Conservation (phyloP, 1,284 basidiomycete genomes). For the Marasmius oreades region DNA sequence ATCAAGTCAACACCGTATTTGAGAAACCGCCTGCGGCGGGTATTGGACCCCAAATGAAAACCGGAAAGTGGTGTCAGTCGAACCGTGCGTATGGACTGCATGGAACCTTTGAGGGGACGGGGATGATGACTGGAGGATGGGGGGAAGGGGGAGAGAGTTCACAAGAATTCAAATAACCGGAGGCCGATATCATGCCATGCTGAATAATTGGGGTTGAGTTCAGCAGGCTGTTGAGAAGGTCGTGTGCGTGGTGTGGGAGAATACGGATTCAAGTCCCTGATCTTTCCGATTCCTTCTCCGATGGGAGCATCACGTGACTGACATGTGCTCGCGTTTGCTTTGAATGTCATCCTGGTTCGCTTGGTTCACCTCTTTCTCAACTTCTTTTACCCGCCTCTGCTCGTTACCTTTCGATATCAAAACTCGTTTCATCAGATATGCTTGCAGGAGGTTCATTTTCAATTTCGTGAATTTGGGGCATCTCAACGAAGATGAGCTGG, state of each 20-base stretch:
- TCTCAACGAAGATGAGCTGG: background rate
- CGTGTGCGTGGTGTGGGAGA: too few species aligned
- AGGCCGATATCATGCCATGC: too few species aligned
- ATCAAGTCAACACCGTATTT: background rate
- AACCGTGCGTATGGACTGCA: background rate
- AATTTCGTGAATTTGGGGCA: background rate
- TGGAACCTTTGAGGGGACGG: background rate
- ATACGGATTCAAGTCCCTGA: too few species aligned
- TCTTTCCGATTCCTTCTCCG: background rate
- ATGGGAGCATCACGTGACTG: too few species aligned
- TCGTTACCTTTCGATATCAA: background rate
- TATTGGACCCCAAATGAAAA: background rate
- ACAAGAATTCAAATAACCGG: too few species aligned
- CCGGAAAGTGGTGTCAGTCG: background rate
- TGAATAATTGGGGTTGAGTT: too few species aligned
- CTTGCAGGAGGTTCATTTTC: background rate
- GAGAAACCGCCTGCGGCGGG: background rate
- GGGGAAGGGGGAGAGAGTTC: background rate
- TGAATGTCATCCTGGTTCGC: background rate
- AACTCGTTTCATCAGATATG: background rate
- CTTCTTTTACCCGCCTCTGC: background rate
- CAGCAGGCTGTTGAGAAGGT: too few species aligned
- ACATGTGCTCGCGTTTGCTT: background rate
- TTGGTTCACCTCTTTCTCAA: background rate
- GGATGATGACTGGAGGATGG: background rate